Evolutionary conservation across 2,329 filamentous ascomycete genomes (phyloP).

Genomic region (Exophiala phaeomuriformis): DNA sequence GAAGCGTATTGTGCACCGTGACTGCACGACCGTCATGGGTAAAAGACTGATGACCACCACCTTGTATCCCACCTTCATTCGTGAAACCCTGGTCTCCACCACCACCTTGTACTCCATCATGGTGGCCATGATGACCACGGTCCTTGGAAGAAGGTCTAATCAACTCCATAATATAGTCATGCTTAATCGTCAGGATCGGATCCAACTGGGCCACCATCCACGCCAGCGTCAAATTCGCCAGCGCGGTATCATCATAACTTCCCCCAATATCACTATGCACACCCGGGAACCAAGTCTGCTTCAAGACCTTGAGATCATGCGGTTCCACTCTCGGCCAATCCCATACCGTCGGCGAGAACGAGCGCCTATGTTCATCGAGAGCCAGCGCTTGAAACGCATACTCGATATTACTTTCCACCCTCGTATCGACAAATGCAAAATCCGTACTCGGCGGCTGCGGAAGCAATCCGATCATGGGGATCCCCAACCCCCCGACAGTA

Average conservation of each 20-base stretch:
- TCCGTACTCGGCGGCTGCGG: slow-evolving; percentile 26
- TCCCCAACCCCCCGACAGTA: slow-evolving; percentile 31
- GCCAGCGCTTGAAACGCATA: slow-evolving; percentile 33
- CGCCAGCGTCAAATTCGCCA: slow-evolving; percentile 43
- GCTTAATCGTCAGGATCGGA: slow-evolving; percentile 24
- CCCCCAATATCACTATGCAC: slow-evolving; percentile 44
- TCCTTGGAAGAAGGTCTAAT: slow-evolving; percentile 12
- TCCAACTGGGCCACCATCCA: slow-evolving; percentile 46
- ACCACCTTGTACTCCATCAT: too few relatives aligned
- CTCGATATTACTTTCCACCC: slow-evolving; percentile 30
- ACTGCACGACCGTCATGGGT: slow-evolving; percentile 6
- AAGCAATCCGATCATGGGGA: slow-evolving; percentile 28
- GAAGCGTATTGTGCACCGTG: slow-evolving; percentile 11
- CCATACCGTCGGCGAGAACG: slow-evolving; percentile 32
- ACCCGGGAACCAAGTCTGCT: slow-evolving; percentile 45
- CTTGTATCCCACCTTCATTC: neutral
- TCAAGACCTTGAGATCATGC: slow-evolving; percentile 30
- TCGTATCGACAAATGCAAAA: slow-evolving; percentile 32
- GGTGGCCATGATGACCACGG: too few relatives aligned
- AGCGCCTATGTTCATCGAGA: slow-evolving; percentile 30
- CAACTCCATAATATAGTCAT: slow-evolving; percentile 22
- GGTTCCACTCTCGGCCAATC: slow-evolving; percentile 29
- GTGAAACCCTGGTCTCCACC: neutral
- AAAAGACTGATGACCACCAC: slow-evolving; percentile 4
- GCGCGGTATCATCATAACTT: slow-evolving; percentile 42